Base-by-base conservation (phyloP, 805 yeast species). In the Lachancea fermentati region DNA sequence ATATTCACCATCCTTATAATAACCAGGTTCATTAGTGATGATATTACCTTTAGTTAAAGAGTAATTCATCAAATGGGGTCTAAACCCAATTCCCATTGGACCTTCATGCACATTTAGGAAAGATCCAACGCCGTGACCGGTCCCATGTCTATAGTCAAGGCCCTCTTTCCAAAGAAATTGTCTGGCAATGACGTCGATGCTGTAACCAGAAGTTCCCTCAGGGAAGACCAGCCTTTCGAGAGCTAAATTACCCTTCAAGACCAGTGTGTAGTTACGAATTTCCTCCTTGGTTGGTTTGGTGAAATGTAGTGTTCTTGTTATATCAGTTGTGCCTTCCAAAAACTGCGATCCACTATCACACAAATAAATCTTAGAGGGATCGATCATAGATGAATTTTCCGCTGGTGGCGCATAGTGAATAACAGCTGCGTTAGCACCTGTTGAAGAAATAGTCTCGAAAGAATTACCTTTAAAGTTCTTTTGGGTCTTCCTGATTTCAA, bases 81-180 rank as follows among this genome's bases (percentile, higher is more conserved):
- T 69, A 56, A 60, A 67, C 43, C 83, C 85, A 44, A 93, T 78
- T 12, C 89, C 95, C 41, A 91, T 73, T 1, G 97, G 97, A 0
- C 94, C 93, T 56, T 94, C 96, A 60, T 93, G 98, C 13, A 93
- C 97, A 59, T 83, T 82, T 34, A 94, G 76, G 58, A 73, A 91
- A 15, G 89, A 73, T 2, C 96, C 97, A n/a, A 93, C 84, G 4
- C 98, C 98, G 62, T 93, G 98, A 2, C 97, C 96, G 0, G 97
- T 87, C 7, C 98, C 97, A 62, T 93, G 98, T 47, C 81, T 76
- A 59, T 85, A 93, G 58, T 85, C 93, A 36, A 86, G 67, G 0
- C 97, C 97, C 38, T 78, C 71, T 30, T 76, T 68, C 88, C 94
- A 85, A 44, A 93, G 66, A 38, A 76, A 81, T 60, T 82, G 88